Conservation (phyloP, 257 asterid genomes). For the Nicotiana noctiflora region DNA sequence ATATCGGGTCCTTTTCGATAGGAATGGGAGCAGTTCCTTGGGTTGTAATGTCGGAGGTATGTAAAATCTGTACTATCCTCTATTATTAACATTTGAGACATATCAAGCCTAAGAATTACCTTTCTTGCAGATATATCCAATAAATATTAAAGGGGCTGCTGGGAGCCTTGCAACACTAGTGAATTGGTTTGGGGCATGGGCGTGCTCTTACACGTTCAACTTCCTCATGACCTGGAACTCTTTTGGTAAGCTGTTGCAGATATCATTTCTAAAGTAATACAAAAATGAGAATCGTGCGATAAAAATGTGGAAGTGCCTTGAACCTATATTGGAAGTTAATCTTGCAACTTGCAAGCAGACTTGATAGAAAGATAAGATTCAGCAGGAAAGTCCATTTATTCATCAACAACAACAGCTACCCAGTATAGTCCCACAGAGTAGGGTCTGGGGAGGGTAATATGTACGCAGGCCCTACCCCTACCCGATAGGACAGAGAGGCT, state of each 20-base stretch:
- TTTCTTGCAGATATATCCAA: conserved; percentile 66
- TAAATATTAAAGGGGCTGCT: conserved; percentile 85
- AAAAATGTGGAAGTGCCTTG: not conserved
- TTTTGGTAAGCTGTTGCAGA: conserved; percentile 36
- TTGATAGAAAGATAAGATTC: not conserved
- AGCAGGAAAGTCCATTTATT: not conserved
- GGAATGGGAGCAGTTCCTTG: conserved; percentile 99
- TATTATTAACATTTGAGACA: not conserved
- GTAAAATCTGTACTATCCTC: not conserved
- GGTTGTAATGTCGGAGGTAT: conserved; percentile 99
- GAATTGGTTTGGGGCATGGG: conserved; percentile 98
- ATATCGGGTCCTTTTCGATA: conserved; percentile 67
- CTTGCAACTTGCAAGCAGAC: not conserved
- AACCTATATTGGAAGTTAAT: not conserved
- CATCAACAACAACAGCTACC: no score
- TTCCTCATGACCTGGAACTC: conserved; percentile 92
- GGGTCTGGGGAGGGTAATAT: no score
- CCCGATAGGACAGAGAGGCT: no score
- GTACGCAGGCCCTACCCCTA: no score
- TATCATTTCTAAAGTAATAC: not conserved
- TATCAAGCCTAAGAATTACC: not conserved
- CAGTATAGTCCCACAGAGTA: no score
- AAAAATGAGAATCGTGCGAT: not conserved
- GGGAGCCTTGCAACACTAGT: conserved; percentile 89
- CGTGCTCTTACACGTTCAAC: conserved; percentile 81